Percentiles rank a stretch among this genome's conserved stretches.
phyloP scores from a whole-genome alignment of 129 eudicot genomes.

The Smallanthus sonchifolius region DNA sequence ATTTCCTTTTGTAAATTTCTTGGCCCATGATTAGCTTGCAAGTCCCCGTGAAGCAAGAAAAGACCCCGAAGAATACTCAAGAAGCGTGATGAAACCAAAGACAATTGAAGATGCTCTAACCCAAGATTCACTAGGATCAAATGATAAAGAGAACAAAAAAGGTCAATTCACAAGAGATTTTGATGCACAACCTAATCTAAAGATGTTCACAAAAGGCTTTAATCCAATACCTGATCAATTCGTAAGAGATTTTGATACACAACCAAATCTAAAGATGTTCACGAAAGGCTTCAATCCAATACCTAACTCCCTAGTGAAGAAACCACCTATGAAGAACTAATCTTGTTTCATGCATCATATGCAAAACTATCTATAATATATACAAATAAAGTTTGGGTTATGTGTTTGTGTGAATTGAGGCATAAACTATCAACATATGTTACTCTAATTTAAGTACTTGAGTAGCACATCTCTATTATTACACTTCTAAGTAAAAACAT shows the following conservation, averaged over 20 bases:
- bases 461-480: not conserved
- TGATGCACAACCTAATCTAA: too few relatives aligned
- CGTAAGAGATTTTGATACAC: not conserved
- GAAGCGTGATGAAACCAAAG: too few relatives aligned
- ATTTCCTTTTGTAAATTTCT: too few relatives aligned
- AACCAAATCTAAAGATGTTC: not conserved
- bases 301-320: not conserved
- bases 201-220: too few relatives aligned
- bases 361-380: not conserved
- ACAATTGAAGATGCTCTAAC: too few relatives aligned
- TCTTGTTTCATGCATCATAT: not conserved
- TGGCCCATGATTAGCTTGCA: too few relatives aligned
- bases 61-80: too few relatives aligned
- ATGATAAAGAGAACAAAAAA: too few relatives aligned
- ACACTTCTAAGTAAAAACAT: not conserved
- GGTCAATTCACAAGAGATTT: too few relatives aligned
- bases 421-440: not conserved
- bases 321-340: constrained; percentile 19
- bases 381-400: not conserved
- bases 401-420: not conserved
- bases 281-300: not conserved
- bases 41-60: too few relatives aligned
- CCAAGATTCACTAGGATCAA: too few relatives aligned
- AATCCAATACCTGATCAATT: too few relatives aligned
- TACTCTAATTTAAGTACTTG: not conserved